These are phyloP conservation scores for Cyathus striatus DNA, from an alignment of 768 basidiomycete species.

Conservation along the genomic window DNA sequence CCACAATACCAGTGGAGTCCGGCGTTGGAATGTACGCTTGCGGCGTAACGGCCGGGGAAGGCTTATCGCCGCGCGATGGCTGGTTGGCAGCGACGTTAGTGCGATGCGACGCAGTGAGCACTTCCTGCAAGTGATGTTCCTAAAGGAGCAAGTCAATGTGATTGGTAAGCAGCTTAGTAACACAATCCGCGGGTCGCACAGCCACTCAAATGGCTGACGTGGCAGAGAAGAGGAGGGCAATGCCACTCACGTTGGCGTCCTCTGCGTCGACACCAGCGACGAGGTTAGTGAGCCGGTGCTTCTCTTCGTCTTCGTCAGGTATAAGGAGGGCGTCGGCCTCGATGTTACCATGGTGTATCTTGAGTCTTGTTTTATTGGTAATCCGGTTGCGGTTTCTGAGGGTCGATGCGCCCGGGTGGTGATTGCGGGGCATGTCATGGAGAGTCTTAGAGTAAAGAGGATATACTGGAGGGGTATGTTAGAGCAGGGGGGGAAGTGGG, in stretches of 20 bases:
- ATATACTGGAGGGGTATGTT: slow-evolving; percentile 30
- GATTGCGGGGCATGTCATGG: slow-evolving; percentile 88
- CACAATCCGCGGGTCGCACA: slow-evolving; percentile 45
- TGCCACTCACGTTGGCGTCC: slow-evolving; percentile 84
- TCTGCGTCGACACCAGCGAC: slow-evolving; percentile 90
- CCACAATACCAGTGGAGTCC: slow-evolving; percentile 76
- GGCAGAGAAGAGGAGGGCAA: slow-evolving; percentile 21
- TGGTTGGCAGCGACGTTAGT: slow-evolving; percentile 20
- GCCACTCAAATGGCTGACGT: slow-evolving; percentile 39
- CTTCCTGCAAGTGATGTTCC: slow-evolving; percentile 53
- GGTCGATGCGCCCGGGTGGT: slow-evolving; percentile 69
- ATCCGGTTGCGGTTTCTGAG: slow-evolving; percentile 86
- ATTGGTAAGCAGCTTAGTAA: slow-evolving; percentile 40
- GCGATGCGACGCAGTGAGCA: slow-evolving; percentile 40
- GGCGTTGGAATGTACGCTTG: slow-evolving; percentile 89
- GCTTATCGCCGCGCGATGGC: slow-evolving; percentile 27
- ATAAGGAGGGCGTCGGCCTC: slow-evolving; percentile 77
- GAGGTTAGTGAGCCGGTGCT: slow-evolving; percentile 64
- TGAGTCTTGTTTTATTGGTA: slow-evolving; percentile 89
- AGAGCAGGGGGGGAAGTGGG: no score
- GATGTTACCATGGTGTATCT: slow-evolving; percentile 75
- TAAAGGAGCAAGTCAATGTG: slow-evolving; percentile 19
- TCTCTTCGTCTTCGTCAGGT: slow-evolving; percentile 86
- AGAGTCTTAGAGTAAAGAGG: slow-evolving; percentile 33
- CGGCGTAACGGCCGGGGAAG: slow-evolving; percentile 26